These are phyloP conservation scores for Sequoiadendron giganteum DNA, from an alignment of 75 land plant genomes.

Conservation along the genomic window DNA sequence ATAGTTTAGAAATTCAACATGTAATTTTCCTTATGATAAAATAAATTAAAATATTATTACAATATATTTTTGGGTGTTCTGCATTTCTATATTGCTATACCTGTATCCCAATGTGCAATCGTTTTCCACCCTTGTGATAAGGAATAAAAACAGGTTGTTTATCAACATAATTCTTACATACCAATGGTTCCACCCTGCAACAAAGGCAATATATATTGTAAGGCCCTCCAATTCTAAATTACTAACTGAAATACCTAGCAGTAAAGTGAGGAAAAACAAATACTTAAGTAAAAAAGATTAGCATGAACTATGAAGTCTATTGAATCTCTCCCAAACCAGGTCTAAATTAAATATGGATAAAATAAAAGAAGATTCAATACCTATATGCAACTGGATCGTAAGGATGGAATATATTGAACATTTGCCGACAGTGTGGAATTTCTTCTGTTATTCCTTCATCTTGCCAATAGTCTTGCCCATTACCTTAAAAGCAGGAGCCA, in stretches of 20 bases:
- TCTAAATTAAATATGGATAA: neutral
- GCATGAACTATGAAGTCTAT: too few relatives aligned
- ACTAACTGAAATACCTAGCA: neutral
- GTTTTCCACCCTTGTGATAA: slow-evolving; percentile 93
- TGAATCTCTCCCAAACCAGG: neutral
- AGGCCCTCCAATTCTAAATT: neutral
- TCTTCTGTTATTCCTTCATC: slow-evolving; percentile 93
- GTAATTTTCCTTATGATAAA: neutral
- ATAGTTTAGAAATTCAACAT: neutral
- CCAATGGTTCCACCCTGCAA: slow-evolving; percentile 88
- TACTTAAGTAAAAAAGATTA: neutral
- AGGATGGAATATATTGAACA: slow-evolving; percentile 96
- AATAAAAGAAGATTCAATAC: slow-evolving; percentile 23
- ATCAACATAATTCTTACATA: slow-evolving; percentile 75
- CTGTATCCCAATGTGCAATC: slow-evolving; percentile 92
- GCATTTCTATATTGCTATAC: slow-evolving; percentile 26
- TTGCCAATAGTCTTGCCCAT: slow-evolving; percentile 86
- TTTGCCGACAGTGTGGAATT: slow-evolving; percentile 81
- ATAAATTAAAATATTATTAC: neutral
- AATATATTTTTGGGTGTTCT: neutral
- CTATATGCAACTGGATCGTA: slow-evolving; percentile 99
- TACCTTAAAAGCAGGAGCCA: slow-evolving; percentile 32
- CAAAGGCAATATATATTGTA: slow-evolving; percentile 13
- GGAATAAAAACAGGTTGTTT: slow-evolving; percentile 90
- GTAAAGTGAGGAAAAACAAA: neutral